These are phyloP conservation scores for Yamadazyma sp. DNA, from an alignment of 1,139 yeast genomes.

Conservation along the genomic window DNA sequence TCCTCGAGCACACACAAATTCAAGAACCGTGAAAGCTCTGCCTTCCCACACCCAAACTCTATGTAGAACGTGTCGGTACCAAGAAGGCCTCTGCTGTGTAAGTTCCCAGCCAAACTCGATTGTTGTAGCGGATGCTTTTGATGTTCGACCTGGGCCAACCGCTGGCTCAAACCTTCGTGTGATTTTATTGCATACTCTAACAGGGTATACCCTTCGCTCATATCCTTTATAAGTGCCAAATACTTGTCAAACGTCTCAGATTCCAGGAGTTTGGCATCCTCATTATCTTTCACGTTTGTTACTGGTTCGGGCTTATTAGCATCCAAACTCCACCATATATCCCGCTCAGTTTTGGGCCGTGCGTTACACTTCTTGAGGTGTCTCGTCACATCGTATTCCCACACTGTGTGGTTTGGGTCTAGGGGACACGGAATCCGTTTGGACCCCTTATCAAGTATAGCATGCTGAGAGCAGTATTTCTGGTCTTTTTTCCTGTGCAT, in stretches of 20 bases:
- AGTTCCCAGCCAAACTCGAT: constrained; percentile 73
- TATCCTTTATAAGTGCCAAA: constrained; percentile 28
- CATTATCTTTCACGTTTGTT: constrained; percentile 3
- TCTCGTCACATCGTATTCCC: constrained; percentile 53
- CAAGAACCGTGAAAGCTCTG: constrained; percentile 75
- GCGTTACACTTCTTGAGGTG: constrained; percentile 69
- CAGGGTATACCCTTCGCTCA: constrained; percentile 10
- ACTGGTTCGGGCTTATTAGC: constrained; percentile 25
- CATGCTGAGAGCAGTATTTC: constrained; percentile 65
- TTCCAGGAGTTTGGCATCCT: constrained; percentile 8
- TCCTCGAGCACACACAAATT: constrained; percentile 41
- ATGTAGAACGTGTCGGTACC: constrained; percentile 43
- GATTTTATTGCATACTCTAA: constrained; percentile 12
- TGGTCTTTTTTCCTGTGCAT: constrained; percentile 56
- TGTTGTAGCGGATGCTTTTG: constrained; percentile 84
- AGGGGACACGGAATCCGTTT: constrained; percentile 73
- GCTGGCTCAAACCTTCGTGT: constrained; percentile 32
- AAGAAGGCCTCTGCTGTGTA: constrained; percentile 46
- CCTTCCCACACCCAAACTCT: constrained; percentile 92
- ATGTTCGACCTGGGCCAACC: constrained; percentile 43
- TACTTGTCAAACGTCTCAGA: constrained; percentile 24
- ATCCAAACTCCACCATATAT: constrained; percentile 45
- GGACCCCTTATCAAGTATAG: constrained; percentile 21
- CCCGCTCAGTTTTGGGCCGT: constrained; percentile 28
- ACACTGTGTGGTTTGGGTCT: constrained; percentile 73